Conservation (phyloP, 2,329 filamentous ascomycete species). For the Penicillium sp. region DNA sequence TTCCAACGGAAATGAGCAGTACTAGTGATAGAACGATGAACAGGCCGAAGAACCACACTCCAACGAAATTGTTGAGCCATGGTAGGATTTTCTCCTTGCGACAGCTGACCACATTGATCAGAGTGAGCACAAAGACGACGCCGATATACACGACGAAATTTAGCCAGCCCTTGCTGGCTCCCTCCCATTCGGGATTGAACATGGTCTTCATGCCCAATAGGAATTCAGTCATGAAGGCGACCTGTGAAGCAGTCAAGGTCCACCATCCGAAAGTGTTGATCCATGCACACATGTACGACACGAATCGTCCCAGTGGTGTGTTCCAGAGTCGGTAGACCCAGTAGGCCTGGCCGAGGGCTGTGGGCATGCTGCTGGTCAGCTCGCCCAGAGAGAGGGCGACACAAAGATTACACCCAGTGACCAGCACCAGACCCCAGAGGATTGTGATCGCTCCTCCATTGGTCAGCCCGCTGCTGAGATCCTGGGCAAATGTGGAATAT, state of each 20-base stretch:
- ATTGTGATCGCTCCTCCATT: constrained; percentile 58
- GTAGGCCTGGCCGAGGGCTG: constrained; percentile 61
- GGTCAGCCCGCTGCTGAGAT: constrained; percentile 54
- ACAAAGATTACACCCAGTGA: constrained; percentile 55
- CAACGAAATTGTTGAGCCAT: constrained; percentile 60
- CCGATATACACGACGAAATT: constrained; percentile 59
- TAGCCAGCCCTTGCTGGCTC: constrained; percentile 52
- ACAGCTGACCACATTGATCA: constrained; percentile 56
- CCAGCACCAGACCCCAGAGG: constrained; percentile 58
- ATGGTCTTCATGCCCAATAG: constrained; percentile 59
- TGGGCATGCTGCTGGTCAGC: constrained; percentile 61
- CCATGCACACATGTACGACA: constrained; percentile 61
- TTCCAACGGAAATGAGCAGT: constrained; percentile 56
- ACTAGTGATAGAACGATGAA: constrained; percentile 57
- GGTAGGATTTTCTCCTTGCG: constrained; percentile 52
- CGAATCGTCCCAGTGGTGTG: constrained; percentile 48
- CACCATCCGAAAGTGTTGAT: constrained; percentile 65
- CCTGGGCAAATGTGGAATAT: constrained; percentile 61
- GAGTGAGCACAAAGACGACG: constrained; percentile 51
- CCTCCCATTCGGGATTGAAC: constrained; percentile 53
- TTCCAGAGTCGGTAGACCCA: constrained; percentile 54
- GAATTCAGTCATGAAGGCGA: constrained; percentile 62
- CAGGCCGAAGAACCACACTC: constrained; percentile 54
- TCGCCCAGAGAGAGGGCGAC: constrained; percentile 60
- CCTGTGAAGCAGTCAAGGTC: constrained; percentile 57